Evolutionary conservation across 2,329 filamentous ascomycete species (phyloP).

Genomic region (Epichloe typhina): DNA sequence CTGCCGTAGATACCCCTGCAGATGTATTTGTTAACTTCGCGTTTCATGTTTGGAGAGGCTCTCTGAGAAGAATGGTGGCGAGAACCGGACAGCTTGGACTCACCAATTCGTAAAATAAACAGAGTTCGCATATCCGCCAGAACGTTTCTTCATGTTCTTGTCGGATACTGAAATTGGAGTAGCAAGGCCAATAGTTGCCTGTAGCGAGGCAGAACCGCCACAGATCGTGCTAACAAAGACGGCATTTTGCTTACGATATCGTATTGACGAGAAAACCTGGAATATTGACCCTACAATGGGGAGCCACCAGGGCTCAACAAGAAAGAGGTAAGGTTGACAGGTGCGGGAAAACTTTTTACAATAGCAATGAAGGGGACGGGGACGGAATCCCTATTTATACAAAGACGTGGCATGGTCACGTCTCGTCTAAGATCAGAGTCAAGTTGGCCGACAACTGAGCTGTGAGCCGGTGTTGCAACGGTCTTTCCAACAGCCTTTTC

Average conservation of each 20-base stretch:
- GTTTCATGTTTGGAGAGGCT: not conserved
- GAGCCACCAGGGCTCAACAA: not conserved
- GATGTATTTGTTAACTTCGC: not conserved
- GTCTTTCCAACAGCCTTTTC: not conserved
- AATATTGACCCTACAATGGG: too few relatives aligned
- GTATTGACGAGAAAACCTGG: not conserved
- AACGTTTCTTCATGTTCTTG: conserved; percentile 9
- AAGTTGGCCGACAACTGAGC: not conserved
- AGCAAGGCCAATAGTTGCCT: conserved; percentile 11
- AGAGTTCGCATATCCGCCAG: conserved; percentile 20
- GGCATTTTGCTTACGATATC: conserved; percentile 12
- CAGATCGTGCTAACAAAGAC: conserved; percentile 12
- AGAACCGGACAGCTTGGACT: conserved; percentile 1
- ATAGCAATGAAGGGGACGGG: not conserved
- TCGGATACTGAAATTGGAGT: conserved; percentile 7
- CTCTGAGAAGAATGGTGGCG: not conserved
- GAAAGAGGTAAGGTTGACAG: not conserved
- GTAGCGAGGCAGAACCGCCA: conserved; percentile 15
- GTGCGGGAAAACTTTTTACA: not conserved
- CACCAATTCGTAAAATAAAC: conserved; percentile 39
- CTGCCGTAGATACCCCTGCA: conserved; percentile 59
- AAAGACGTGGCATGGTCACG: not conserved
- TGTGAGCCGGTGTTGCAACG: not conserved
- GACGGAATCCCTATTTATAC: not conserved
- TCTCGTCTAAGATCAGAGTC: not conserved